Base-by-base conservation (phyloP, 2,329 filamentous ascomycete species). In the Aspergillus alliaceus region DNA sequence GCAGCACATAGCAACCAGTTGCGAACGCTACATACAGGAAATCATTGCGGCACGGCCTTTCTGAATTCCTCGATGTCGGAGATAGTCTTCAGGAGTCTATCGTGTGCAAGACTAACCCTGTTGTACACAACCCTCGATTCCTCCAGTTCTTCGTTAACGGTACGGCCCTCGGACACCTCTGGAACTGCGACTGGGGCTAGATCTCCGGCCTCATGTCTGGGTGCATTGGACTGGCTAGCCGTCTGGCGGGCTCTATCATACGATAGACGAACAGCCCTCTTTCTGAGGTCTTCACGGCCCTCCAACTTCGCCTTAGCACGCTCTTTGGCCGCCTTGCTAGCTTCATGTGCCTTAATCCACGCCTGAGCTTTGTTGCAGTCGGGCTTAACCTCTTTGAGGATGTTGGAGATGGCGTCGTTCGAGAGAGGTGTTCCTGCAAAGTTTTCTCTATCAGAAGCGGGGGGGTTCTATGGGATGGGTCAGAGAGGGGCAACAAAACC, bases 341-440 rank as follows among this genome's bases (percentile, higher is more conserved):
- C 25, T 39, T 57, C 57, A 20, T 66, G 60, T 3, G 61, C 61
- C 18, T 52, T 58, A 15, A 68, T 39, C 65, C 62, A 67, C 6
- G 58, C 54, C 48, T 64, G 59, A 1, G 67, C 59, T 24, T 59
- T 59, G 29, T 39, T 51, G 39, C 63, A 66, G 12, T 61, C 29
- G 0, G 63, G 62, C 37, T 64, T 62, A 35, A 57, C 54, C 18
- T 56, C 29, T 22, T 42, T 49, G 25, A 68, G 61, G 40, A 69
- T 61, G 9, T 50, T 20, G n/a, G 59, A 56, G 37, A 69, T 63
- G 24, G 59, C 54, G 2, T 63, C 60, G 6, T 54, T 49, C 2
- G 56, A 46, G 18, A 69, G 59, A 31, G 61, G 34, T 5, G 49
- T 6, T n/a, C 40, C 40, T 9, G 20, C 14, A 44, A n/a, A 6